Conservation (phyloP, 2,329 filamentous ascomycete genomes). For the Diaporthe ilicicola region DNA sequence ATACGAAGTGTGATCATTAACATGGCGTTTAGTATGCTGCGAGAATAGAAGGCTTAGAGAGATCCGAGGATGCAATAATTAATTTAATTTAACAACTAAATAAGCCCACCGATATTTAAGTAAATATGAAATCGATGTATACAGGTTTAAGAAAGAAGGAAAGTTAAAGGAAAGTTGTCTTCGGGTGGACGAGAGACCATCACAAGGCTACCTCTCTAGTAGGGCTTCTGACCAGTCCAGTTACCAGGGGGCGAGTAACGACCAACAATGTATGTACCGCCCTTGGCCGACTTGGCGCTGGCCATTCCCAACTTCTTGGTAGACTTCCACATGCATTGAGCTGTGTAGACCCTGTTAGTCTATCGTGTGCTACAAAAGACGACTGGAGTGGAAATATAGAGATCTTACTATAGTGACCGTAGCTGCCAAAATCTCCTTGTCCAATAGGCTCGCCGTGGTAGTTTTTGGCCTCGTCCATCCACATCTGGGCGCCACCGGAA, state of each 20-base stretch:
- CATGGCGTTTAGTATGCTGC: too few species aligned
- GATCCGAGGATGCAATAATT: too few species aligned
- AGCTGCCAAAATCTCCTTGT: conserved; percentile 44
- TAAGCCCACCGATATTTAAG: too few species aligned
- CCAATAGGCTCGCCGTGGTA: conserved; percentile 46
- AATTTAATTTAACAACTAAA: too few species aligned
- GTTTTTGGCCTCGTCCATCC: conserved; percentile 44
- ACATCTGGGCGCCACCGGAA: conserved; percentile 41
- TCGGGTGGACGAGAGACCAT: conserved; percentile 38
- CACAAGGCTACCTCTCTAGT: not conserved
- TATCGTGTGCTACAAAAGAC: not conserved
- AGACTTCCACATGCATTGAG: conserved; percentile 44
- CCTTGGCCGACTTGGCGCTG: conserved; percentile 38
- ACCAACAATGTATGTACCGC: conserved; percentile 44
- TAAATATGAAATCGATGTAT: too few species aligned
- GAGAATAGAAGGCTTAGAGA: too few species aligned
- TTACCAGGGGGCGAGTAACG: conserved; percentile 47
- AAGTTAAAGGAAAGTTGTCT: not conserved
- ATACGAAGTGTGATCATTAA: too few species aligned
- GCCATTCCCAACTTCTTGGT: conserved; percentile 45
- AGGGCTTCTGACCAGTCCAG: conserved; percentile 18
- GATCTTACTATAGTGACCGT: conserved; percentile 46
- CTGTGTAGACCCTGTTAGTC: not conserved
- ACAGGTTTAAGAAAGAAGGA: too few species aligned
- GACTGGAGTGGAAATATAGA: too few species aligned